phyloP scores from a whole-genome alignment of 768 basidiomycete genomes.

The Steccherinum ochraceum region DNA sequence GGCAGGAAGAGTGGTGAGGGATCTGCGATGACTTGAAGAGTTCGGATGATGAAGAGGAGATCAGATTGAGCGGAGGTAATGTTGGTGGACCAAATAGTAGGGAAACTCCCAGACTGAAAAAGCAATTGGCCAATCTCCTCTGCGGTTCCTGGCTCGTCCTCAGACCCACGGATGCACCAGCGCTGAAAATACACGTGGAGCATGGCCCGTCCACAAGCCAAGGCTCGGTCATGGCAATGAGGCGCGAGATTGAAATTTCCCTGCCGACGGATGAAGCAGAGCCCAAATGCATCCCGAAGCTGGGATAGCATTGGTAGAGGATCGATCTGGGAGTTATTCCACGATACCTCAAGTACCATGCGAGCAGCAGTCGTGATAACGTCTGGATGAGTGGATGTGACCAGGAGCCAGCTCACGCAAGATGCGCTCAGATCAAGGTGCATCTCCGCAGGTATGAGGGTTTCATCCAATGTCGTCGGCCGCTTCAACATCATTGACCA shows the following conservation, averaged over 20 bases:
- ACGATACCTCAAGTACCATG: not conserved
- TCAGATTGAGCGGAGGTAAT: not conserved
- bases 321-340: not conserved
- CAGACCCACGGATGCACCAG: not conserved
- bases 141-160: not conserved
- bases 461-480: not conserved
- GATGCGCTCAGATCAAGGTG: not conserved
- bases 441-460: not conserved
- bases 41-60: not conserved
- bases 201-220: not conserved
- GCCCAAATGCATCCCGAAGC: not conserved
- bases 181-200: not conserved
- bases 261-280: not conserved
- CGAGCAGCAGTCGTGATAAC: not conserved
- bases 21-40: not conserved
- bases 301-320: not conserved
- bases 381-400: not conserved
- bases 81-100: not conserved
- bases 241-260: not conserved
- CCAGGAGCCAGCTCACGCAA: not conserved
- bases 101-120: not conserved
- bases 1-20: not conserved
- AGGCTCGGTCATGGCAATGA: not conserved
- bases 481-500: not conserved
- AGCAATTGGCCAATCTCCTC: not conserved